phyloP scores from a whole-genome alignment of 306 rosid genomes.

The Dicorynia guianensis region DNA sequence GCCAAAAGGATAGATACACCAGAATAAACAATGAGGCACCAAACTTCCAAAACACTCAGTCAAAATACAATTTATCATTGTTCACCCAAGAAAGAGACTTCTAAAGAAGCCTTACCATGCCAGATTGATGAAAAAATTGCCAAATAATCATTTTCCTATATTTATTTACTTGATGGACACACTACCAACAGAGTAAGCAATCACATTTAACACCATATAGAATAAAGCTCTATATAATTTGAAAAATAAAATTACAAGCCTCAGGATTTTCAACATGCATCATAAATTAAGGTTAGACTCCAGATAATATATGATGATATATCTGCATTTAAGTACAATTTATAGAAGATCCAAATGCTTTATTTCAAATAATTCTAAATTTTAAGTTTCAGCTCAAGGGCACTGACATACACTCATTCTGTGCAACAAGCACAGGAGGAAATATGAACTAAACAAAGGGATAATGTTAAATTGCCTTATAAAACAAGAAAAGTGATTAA shows the following conservation, averaged over 20 bases:
- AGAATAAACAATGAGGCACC: background rate
- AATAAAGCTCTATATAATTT: background rate
- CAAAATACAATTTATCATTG: too few relatives aligned
- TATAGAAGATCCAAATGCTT: background rate
- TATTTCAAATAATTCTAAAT: too few relatives aligned
- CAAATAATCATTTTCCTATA: background rate
- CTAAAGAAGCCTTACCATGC: too few relatives aligned
- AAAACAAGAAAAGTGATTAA: background rate
- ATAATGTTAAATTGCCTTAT: background rate
- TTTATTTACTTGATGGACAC: background rate
- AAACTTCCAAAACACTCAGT: too few relatives aligned
- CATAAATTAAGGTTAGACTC: background rate
- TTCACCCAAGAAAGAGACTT: too few relatives aligned
- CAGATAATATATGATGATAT: too few relatives aligned
- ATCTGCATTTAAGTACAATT: too few relatives aligned
- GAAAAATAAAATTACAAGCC: background rate
- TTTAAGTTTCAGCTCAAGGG: too few relatives aligned
- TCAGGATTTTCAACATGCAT: background rate
- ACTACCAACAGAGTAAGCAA: background rate
- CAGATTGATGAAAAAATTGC: too few relatives aligned
- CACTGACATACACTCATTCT: too few relatives aligned
- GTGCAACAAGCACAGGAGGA: background rate
- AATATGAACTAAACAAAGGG: background rate
- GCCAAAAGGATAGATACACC: background rate
- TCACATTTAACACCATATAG: background rate